These are phyloP conservation scores for Corynascus novoguineensis DNA, from an alignment of 495 filamentous ascomycete species.

Conservation along the genomic window DNA sequence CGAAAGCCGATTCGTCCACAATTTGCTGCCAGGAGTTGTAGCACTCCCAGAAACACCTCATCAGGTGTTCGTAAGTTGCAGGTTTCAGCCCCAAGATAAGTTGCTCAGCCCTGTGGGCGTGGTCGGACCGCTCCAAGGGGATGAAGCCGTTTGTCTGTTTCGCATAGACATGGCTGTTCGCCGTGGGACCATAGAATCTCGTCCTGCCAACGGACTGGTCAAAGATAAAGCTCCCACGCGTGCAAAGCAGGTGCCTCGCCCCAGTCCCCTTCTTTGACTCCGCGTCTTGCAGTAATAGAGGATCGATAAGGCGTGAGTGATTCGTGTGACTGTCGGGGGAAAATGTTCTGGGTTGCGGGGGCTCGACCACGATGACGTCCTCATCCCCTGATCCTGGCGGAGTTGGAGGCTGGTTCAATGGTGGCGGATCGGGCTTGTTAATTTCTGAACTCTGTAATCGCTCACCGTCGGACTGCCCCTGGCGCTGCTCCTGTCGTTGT, in stretches of 20 bases:
- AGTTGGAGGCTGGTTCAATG: conserved; percentile 20
- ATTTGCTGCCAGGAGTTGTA: conserved; percentile 46
- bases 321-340: conserved; percentile 1
- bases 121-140: conserved; percentile 28
- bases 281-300: conserved; percentile 26
- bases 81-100: conserved; percentile 39
- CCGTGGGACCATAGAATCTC: conserved; percentile 47
- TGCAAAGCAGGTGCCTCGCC: conserved; percentile 39
- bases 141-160: conserved; percentile 12
- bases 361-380: conserved; percentile 20
- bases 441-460: conserved; percentile 11
- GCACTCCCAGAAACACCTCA: conserved; percentile 48
- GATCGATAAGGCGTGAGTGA: conserved; percentile 23
- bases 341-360: conserved; percentile 9
- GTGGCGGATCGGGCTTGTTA: neutral
- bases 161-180: conserved; percentile 34
- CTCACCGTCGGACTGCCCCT: neutral
- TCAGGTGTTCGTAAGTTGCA: conserved; percentile 47
- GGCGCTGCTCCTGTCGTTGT: conserved; percentile 10
- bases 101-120: conserved; percentile 39
- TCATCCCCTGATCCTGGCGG: conserved; percentile 29
- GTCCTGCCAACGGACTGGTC: conserved; percentile 41
- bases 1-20: conserved; percentile 44
- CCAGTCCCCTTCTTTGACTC: conserved; percentile 37
- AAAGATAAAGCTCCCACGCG: conserved; percentile 39